Conservation (phyloP, 306 rosid genomes). For the Sesbania bispinosa region DNA sequence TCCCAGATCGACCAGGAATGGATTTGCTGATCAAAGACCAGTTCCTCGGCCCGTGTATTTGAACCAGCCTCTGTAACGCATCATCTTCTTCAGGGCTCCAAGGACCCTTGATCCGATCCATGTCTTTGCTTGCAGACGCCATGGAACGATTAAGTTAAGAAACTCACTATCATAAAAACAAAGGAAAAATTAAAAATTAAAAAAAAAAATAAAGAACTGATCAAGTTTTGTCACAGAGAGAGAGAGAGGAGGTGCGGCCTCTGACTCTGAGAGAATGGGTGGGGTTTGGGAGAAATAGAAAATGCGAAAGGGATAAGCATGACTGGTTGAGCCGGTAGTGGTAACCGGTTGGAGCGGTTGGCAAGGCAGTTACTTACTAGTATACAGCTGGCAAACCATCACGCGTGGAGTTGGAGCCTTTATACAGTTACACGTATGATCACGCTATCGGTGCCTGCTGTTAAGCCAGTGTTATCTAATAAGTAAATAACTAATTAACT, state of each 20-base stretch:
- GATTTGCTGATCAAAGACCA: slow-evolving; percentile 85
- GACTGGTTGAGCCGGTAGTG: slow-evolving; percentile 45
- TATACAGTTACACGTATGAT: slow-evolving; percentile 45
- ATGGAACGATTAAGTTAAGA: too few species aligned
- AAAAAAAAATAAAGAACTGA: not conserved
- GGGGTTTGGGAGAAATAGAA: slow-evolving; percentile 27
- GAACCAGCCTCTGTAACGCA: slow-evolving; percentile 50
- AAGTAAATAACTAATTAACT: not conserved
- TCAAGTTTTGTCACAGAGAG: not conserved
- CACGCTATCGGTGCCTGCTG: slow-evolving; percentile 11
- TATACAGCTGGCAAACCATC: slow-evolving; percentile 63
- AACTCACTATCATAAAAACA: not conserved
- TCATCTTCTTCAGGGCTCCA: slow-evolving; percentile 95
- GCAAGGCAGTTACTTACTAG: slow-evolving; percentile 55
- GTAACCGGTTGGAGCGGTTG: slow-evolving; percentile 44
- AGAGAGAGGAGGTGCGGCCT: not conserved
- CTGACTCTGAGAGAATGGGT: not conserved
- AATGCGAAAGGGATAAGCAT: slow-evolving; percentile 28
- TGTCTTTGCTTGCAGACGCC: too few species aligned
- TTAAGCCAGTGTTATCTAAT: not conserved
- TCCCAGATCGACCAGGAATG: slow-evolving; percentile 86
- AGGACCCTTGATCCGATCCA: slow-evolving; percentile 84
- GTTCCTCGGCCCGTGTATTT: slow-evolving; percentile 61
- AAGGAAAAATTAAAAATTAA: not conserved
- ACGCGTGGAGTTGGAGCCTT: slow-evolving; percentile 46